Evolutionary conservation across 768 basidiomycete species (phyloP).

Genomic region (Suillus lakei): DNA sequence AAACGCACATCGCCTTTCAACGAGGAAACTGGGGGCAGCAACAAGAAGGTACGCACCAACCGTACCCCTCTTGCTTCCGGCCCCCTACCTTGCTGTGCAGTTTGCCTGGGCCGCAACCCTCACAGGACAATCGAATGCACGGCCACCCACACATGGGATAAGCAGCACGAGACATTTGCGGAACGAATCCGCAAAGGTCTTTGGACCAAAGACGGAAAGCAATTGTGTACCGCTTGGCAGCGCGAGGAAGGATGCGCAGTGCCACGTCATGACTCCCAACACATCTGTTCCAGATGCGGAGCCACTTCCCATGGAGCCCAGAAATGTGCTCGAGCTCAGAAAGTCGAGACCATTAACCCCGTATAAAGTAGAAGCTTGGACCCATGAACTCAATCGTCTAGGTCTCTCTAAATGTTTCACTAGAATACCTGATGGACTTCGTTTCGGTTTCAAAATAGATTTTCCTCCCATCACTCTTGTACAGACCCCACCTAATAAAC

Average conservation of each 20-base stretch:
- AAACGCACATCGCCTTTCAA: no score
- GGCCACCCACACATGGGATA: no score
- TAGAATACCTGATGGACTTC: background rate
- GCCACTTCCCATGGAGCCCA: slow-evolving; percentile 11
- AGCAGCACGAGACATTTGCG: background rate
- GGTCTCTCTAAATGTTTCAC: background rate
- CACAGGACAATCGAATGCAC: background rate
- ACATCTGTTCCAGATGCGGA: slow-evolving; percentile 12
- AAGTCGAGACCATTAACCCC: slow-evolving; percentile 1
- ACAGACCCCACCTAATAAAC: slow-evolving; percentile 10
- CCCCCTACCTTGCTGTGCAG: background rate
- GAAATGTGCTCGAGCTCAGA: slow-evolving; percentile 16
- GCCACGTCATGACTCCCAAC: background rate
- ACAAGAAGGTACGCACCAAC: no score
- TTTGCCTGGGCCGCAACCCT: background rate
- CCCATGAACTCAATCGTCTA: no score
- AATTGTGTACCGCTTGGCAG: slow-evolving; percentile 13
- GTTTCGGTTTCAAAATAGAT: slow-evolving; percentile 8
- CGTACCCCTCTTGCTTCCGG: no score
- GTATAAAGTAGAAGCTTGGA: slow-evolving; percentile 7
- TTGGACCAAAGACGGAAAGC: background rate
- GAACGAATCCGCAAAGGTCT: background rate
- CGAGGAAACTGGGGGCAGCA: no score
- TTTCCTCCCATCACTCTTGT: slow-evolving; percentile 2
- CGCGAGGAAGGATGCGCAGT: background rate